Evolutionary conservation across 331 rosid genomes (phyloP).

Genomic region (Stylosanthes scabra): DNA sequence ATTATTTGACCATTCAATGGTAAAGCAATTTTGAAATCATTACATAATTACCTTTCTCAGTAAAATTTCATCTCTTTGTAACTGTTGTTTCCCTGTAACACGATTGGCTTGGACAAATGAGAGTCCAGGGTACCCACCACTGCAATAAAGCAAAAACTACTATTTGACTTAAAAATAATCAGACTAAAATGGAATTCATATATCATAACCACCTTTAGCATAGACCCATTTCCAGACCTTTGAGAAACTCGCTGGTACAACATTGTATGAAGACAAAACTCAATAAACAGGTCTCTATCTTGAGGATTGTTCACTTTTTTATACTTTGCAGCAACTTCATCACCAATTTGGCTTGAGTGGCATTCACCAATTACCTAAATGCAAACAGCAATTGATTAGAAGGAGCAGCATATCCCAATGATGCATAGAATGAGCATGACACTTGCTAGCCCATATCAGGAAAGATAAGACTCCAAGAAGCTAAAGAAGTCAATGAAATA

Average conservation of each 20-base stretch:
- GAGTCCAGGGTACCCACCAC: conserved; percentile 83
- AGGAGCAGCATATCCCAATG: conserved; percentile 33
- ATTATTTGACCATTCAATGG: conserved; percentile 33
- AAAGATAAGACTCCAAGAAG: conserved; percentile 6
- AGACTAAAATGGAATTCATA: conserved; percentile 19
- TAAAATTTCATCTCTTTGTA: conserved; percentile 62
- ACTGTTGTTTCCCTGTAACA: conserved; percentile 74
- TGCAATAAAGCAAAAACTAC: conserved; percentile 47
- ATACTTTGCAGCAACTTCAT: conserved; percentile 77
- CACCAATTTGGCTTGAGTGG: conserved; percentile 66
- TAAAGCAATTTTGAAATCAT: conserved; percentile 31
- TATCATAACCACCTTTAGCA: conserved; percentile 38
- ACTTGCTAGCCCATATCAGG: conserved; percentile 15
- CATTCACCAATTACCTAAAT: conserved; percentile 89
- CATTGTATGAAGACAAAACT: conserved; percentile 85
- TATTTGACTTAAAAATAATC: conserved; percentile 34
- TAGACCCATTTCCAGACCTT: conserved; percentile 57
- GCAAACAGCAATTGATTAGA: conserved; percentile 40
- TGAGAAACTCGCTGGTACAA: conserved; percentile 81
- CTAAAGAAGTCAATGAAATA: neutral
- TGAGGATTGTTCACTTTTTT: conserved; percentile 53
- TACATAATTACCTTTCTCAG: conserved; percentile 70
- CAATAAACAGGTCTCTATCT: conserved; percentile 75
- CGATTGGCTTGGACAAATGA: conserved; percentile 77
- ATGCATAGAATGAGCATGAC: conserved; percentile 29